Conservation (phyloP, 2,329 filamentous ascomycete genomes). For the Sporothrix globosa region DNA sequence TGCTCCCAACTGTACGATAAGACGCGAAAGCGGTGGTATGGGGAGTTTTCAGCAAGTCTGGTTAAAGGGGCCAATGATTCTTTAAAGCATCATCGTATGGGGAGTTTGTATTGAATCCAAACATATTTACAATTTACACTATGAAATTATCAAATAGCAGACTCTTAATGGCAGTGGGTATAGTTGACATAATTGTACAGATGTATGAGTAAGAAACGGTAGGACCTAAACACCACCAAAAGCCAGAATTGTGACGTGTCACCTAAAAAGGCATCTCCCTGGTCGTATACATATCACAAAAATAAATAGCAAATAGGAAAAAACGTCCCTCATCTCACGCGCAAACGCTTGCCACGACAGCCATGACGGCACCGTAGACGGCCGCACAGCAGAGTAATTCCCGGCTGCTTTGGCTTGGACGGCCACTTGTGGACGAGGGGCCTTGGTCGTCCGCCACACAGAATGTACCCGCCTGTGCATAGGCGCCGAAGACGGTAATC, state of each 20-base stretch:
- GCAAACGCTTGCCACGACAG: constrained; percentile 30
- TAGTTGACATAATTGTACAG: constrained; percentile 1
- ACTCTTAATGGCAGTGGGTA: too few relatives aligned
- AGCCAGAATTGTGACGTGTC: too few relatives aligned
- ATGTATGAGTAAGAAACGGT: not conserved
- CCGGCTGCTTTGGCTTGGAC: not conserved
- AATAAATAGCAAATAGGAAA: too few relatives aligned
- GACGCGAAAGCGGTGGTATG: too few relatives aligned
- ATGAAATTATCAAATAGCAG: not conserved
- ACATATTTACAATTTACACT: too few relatives aligned
- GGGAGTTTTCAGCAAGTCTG: too few relatives aligned
- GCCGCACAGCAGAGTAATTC: constrained; percentile 33
- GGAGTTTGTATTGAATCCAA: too few relatives aligned
- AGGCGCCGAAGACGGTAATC: constrained; percentile 44
- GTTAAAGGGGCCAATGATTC: too few relatives aligned
- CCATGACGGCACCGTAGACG: constrained; percentile 34
- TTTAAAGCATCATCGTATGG: too few relatives aligned
- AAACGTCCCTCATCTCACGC: not conserved
- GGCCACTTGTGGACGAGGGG: not conserved
- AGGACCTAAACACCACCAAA: not conserved
- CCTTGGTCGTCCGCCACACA: not conserved
- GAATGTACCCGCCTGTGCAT: constrained; percentile 29
- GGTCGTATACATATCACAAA: not conserved
- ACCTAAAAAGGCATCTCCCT: not conserved
- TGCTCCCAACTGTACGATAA: too few relatives aligned